Base-by-base conservation (phyloP, 1,284 basidiomycete genomes). In the Cutaneotrichosporon cavernicola region DNA sequence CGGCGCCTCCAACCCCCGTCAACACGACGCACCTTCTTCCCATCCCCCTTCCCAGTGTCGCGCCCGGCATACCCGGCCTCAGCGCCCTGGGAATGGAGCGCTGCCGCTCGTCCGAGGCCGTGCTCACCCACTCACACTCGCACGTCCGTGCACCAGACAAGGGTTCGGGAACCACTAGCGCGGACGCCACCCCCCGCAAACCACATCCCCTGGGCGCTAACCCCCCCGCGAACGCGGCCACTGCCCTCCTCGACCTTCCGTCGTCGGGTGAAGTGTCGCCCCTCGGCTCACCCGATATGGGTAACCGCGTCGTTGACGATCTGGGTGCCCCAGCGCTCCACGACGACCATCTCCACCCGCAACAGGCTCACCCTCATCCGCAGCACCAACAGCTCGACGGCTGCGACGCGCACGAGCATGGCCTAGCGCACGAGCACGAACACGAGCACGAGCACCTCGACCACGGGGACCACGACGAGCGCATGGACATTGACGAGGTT, bases 1-100 rank as follows among this genome's bases (percentile, higher is more conserved):
- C 76, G 8, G 77, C 77, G 3, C 77, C 77, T 13, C 71, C 73
- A 0, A 79, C 77, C 13, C 77, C 77, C 0, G 73, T 79, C 49
- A 78, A 70, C 21, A 68, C 76, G 6, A 79, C 76, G 2, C 77
- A 79, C 61, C 63, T 76, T 6, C 59, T 76, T 14, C 72, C 69
- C 26, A 65, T 62, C 30, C 68, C 72, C 7, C 75, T 75, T 13
- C 75, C 75, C 1, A 69, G 73, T 31, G 75, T 53, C 18, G 5
- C 30, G 30, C 14, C 31, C 14, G 51, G 51, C 7, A 31, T 53
- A 16, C 31, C 51, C 14, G 63, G 73, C 18, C 69, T 65, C 5
- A 64, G 58, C 34, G 63, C 61, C 31, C 50, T 60, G 11, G 70
- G 70, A 21, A 78, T 79, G 77, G 77, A 78, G 57, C 62, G 77